Evolutionary conservation across 176 grass and related monocot species (phyloP), one percentile per base, ranked within the genome.

Genomic region (Alloteropsis semialata): DNA sequence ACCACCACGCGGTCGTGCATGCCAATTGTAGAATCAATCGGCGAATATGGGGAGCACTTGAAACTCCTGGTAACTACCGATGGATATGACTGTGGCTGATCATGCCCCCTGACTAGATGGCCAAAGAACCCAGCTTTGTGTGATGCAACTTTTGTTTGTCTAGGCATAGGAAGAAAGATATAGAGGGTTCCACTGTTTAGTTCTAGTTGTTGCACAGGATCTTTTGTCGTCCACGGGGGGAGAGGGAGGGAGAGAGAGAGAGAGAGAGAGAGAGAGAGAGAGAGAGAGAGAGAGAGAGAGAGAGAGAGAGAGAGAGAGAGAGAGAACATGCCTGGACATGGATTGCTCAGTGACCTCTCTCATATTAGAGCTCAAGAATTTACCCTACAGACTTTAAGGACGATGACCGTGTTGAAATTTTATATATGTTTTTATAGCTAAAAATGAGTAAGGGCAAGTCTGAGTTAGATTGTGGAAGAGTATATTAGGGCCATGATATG

Each of bases 71-170:
- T 57, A 66, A 38, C 75, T 57, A 43, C 70, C 36, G 53, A 54
- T 81, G 10, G 10, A 0, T 6, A 75, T 18, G 36, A 69, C 45
- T 55, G 51, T 71, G 32, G 51, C 50, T 67, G 45, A 56, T 75
- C 81, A 79, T 89, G 87, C 69, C 5, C 9, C 69, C 60, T 89
- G 69, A 84, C 81, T 85, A 50, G 82, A 84, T 57, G 53, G 53
- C 77, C 82, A 89, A 75, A 89, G 75, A 69, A 34, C 18, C 27
- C 42, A 11, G 37, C 45, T 65, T 46, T 66, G 80, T 56, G 48
- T 28, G 56, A 73, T 29, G 29, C 49, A 45, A 66, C 37, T 73
- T 74, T 9, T 38, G 66, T 73, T 43, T 74, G 8, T 60, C 80
- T 45, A 48, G 54, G 29, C 27, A 72, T 9, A n/a, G 48, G 54